Base-by-base conservation (phyloP, 1,284 basidiomycete species). In the Cystodermella granulosa region DNA sequence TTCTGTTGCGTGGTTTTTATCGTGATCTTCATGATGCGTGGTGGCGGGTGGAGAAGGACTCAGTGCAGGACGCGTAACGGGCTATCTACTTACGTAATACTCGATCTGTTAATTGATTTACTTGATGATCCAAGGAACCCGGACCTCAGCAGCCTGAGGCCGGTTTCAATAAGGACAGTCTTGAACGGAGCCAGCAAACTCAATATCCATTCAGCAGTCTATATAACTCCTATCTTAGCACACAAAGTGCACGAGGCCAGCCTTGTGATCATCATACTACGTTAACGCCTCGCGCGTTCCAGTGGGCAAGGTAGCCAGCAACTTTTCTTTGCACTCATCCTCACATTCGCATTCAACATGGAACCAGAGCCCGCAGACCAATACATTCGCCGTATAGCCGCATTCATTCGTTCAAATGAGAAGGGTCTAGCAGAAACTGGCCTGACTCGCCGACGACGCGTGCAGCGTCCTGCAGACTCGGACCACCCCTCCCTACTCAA, bases 1-100 rank as follows among this genome's bases (percentile, higher is more conserved):
- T 92, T 94, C 67, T 94, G 91, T 69, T 92, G 86, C 20, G 93
- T 79, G 4, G 91, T 96, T 74, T 96, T 97, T 63, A 97, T 76
- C 18, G 91, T 95, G 66, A 96, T 77, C 77, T 91, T 90, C 87
- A 93, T 91, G 62, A 63, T 81, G 68, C 59, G 6, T 49, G 48
- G 58, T 50, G 52, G 48, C 55, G 55, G 49, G 53, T 52, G 51
- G 52, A 45, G 43, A 38, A 34, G 40, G 39, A 44, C 23, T n/a
- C n/a, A n/a, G n/a, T n/a, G n/a, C n/a, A n/a, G n/a, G n/a, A n/a
- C n/a, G n/a, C n/a, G n/a, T n/a, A n/a, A n/a, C n/a, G n/a, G n/a
- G n/a, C n/a, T n/a, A n/a, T n/a, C n/a, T n/a, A n/a, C n/a, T n/a
- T n/a, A n/a, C n/a, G n/a, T n/a, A n/a, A n/a, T n/a, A n/a, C n/a